These are phyloP conservation scores for Lentinula aciculospora DNA, from an alignment of 768 basidiomycete species.

Conservation along the genomic window DNA sequence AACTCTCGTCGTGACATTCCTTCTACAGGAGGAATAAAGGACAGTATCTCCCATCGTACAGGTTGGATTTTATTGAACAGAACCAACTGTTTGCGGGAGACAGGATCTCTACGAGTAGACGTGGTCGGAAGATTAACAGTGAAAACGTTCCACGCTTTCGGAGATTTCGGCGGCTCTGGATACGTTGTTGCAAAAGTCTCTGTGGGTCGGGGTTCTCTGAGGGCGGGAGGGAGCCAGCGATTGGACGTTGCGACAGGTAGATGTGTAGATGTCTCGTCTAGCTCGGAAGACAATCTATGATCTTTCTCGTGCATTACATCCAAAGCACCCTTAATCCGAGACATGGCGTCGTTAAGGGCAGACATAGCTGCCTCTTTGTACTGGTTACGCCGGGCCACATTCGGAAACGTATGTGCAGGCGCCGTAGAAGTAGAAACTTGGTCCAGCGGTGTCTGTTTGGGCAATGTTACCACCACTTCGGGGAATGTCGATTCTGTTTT, in stretches of 20 bases:
- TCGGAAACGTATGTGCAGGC: slow-evolving; percentile 24
- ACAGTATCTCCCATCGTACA: slow-evolving; percentile 59
- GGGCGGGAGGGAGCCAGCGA: slow-evolving; percentile 55
- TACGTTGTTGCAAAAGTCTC: slow-evolving; percentile 44
- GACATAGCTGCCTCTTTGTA: slow-evolving; percentile 60
- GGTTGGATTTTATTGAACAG: slow-evolving; percentile 33
- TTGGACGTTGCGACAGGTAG: slow-evolving; percentile 23
- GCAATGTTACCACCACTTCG: slow-evolving; percentile 7
- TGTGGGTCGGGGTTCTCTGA: slow-evolving; percentile 32
- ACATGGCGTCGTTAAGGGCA: slow-evolving; percentile 77
- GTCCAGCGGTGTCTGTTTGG: slow-evolving; percentile 8
- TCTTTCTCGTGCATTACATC: slow-evolving; percentile 59
- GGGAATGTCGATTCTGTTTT: neutral
- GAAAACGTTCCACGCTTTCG: slow-evolving; percentile 31
- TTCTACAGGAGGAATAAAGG: slow-evolving; percentile 66
- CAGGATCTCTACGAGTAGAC: slow-evolving; percentile 34
- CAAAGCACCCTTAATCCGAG: slow-evolving; percentile 78
- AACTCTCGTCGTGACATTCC: slow-evolving; percentile 58
- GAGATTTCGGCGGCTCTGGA: slow-evolving; percentile 42
- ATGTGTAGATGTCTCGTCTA: slow-evolving; percentile 17
- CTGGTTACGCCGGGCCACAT: slow-evolving; percentile 22
- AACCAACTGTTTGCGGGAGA: slow-evolving; percentile 43
- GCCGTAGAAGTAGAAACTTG: slow-evolving; percentile 15
- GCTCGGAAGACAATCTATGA: slow-evolving; percentile 18
- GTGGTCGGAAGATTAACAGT: slow-evolving; percentile 43